Evolutionary conservation across 305 asterid species (phyloP).

Genomic region (Solanum chacoense): DNA sequence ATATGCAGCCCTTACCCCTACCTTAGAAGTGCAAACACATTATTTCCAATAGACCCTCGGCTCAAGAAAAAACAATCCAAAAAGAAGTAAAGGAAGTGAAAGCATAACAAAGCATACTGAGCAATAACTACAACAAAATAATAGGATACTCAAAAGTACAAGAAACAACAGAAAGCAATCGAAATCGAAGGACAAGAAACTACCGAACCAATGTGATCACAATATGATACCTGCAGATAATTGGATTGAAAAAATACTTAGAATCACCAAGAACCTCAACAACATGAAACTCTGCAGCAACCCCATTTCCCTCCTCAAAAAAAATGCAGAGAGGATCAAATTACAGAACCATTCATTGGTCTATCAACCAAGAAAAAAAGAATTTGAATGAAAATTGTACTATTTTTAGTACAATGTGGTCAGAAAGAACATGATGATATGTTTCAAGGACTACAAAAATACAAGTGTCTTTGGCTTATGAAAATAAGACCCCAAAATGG

Average conservation of each 20-base stretch:
- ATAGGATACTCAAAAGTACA: neutral
- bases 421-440: neutral
- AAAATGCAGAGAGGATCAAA: slow-evolving; percentile 12
- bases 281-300: slow-evolving; percentile 22
- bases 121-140: neutral
- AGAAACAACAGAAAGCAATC: neutral
- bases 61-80: neutral
- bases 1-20: neutral
- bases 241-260: slow-evolving; percentile 29
- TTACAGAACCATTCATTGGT: slow-evolving; percentile 12
- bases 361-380: neutral
- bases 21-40: neutral
- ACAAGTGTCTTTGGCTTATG: neutral
- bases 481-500: neutral
- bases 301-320: slow-evolving; percentile 36
- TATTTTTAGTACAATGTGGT: neutral
- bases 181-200: neutral
- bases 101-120: neutral
- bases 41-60: neutral
- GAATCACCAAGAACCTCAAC: slow-evolving; percentile 20
- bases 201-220: neutral
- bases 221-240: slow-evolving; percentile 58
- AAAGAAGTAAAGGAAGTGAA: neutral
- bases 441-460: neutral
- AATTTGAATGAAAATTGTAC: neutral